A percentile compares a stretch with the other conserved stretches of the same genome.
Evolutionary conservation across 306 rosid species (phyloP).

Genomic region (Potentilla sterilis): DNA sequence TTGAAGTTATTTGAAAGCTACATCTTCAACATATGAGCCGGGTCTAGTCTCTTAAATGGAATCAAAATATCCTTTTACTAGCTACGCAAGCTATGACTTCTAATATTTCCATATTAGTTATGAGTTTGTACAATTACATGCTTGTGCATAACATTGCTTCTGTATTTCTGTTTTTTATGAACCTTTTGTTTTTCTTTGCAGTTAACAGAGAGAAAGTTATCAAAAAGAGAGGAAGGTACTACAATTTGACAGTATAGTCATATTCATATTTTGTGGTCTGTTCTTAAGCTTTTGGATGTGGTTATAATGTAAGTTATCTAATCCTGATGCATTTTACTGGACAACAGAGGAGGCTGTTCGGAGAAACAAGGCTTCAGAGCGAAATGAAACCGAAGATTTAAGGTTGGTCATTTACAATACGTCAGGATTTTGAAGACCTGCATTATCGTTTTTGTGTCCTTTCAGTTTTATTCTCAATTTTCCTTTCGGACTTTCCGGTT

Average conservation of each 20-base stretch:
- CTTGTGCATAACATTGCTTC: background rate
- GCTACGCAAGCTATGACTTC: background rate
- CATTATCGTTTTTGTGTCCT: background rate
- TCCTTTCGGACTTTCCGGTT: background rate
- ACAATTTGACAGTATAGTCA: constrained; percentile 3
- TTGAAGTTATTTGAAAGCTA: background rate
- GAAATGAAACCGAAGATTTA: constrained; percentile 41
- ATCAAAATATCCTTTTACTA: background rate
- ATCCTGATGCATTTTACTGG: constrained; percentile 36
- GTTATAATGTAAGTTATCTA: constrained; percentile 16
- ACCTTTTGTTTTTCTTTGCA: constrained; percentile 26
- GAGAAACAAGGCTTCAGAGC: constrained; percentile 67
- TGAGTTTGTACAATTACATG: background rate
- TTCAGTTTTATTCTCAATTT: background rate
- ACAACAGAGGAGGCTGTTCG: constrained; percentile 77
- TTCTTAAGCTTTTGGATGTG: background rate
- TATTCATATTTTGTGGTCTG: background rate
- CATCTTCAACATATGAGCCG: background rate
- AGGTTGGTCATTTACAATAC: constrained; percentile 52
- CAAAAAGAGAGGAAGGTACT: constrained; percentile 81
- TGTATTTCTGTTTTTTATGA: constrained; percentile 20
- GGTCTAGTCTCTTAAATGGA: background rate
- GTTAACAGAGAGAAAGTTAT: constrained; percentile 67
- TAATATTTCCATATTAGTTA: background rate
- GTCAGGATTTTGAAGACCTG: background rate